Evolutionary conservation across 176 grass and related monocot species (phyloP).

Genomic region (Cenchrus americanus): DNA sequence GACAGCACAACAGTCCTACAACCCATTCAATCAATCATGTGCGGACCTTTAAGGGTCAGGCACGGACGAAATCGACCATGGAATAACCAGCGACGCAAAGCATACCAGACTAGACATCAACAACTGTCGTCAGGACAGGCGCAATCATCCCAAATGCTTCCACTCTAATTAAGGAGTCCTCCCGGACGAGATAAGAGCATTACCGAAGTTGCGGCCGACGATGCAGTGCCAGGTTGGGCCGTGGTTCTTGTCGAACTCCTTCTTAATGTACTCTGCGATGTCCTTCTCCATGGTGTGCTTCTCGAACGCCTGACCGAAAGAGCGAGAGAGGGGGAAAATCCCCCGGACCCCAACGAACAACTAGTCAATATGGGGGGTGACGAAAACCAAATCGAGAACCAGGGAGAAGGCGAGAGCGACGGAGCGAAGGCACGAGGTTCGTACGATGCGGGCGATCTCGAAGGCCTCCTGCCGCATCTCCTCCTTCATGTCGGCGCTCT

Average conservation of each 20-base stretch:
- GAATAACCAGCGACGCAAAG: not conserved
- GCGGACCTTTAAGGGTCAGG: not conserved
- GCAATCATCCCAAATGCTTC: constrained; percentile 12
- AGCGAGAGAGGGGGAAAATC: not conserved
- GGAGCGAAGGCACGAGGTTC: not conserved
- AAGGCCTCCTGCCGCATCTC: constrained; percentile 92
- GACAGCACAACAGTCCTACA: not conserved
- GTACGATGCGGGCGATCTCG: constrained; percentile 87
- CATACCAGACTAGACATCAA: not conserved
- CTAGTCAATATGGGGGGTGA: not conserved
- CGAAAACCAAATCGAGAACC: constrained; percentile 42
- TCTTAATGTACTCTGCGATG: constrained; percentile 99
- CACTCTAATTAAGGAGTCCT: not conserved
- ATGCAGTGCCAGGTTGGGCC: constrained; percentile 99
- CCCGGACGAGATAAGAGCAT: not conserved
- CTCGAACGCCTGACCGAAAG: constrained; percentile 70
- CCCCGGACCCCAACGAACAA: constrained; percentile 20
- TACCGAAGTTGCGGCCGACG: constrained; percentile 99
- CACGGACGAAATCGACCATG: not conserved
- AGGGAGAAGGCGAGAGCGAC: not conserved
- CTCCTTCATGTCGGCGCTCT: constrained; percentile 99
- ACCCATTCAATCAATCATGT: not conserved
- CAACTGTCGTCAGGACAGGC: not conserved
- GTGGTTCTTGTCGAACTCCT: constrained; percentile 98
- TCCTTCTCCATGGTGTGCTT: constrained; percentile 93